A percentile compares a stretch with the other conserved stretches of the same genome.
Conservation (phyloP, 2,329 filamentous ascomycete species). For the Diaporthe citriasiana region DNA sequence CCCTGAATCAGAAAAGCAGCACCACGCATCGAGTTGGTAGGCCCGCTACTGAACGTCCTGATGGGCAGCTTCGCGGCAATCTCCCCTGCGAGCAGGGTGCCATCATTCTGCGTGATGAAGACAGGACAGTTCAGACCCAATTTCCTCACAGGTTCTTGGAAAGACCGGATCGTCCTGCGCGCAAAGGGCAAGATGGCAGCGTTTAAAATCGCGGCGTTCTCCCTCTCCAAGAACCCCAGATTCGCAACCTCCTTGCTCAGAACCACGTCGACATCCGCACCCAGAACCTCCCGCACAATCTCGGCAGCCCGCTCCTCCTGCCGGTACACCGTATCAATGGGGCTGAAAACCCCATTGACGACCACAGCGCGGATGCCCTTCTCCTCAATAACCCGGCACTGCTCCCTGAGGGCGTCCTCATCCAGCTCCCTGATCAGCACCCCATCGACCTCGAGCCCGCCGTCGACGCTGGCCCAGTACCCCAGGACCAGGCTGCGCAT, state of each 20-base stretch:
- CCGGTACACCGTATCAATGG: conserved; percentile 62
- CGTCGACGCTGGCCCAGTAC: conserved; percentile 61
- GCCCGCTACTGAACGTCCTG: conserved; percentile 72
- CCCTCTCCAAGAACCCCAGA: conserved; percentile 70
- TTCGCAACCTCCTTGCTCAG: conserved; percentile 67
- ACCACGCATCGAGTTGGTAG: conserved; percentile 75
- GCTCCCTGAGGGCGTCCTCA: conserved; percentile 55
- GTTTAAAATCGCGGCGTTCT: conserved; percentile 76
- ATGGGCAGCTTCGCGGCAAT: conserved; percentile 70
- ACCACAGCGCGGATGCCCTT: conserved; percentile 64
- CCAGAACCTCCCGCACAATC: conserved; percentile 56
- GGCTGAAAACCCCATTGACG: conserved; percentile 65
- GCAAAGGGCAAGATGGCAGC: conserved; percentile 73
- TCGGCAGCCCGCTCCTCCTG: conserved; percentile 64
- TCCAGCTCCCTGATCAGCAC: conserved; percentile 61
- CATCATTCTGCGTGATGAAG: conserved; percentile 75
- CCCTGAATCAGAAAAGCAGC: conserved; percentile 69
- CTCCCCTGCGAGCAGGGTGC: conserved; percentile 69
- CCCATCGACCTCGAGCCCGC: conserved; percentile 68
- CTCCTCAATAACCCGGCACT: conserved; percentile 55
- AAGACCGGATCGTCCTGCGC: conserved; percentile 67
- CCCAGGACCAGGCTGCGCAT: conserved; percentile 63
- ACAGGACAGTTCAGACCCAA: conserved; percentile 67
- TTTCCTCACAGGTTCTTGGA: conserved; percentile 64
- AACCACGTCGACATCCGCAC: conserved; percentile 60